phyloP scores from a whole-genome alignment of 2,329 filamentous ascomycete species.

The Lachnellula occidentalis region DNA sequence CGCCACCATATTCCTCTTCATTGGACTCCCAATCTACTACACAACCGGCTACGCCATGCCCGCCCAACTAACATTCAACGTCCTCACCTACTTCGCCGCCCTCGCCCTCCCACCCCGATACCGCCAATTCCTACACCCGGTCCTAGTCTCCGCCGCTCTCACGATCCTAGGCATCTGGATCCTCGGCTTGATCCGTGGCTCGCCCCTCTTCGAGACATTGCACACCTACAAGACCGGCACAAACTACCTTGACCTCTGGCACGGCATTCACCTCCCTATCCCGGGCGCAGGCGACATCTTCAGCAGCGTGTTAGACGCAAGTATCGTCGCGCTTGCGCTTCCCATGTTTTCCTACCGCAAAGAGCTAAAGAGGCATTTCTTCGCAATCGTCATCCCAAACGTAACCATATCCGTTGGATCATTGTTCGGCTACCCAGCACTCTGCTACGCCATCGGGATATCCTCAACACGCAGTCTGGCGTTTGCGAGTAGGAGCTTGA shows the following conservation, averaged over 20 bases:
- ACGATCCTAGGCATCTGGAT: constrained; percentile 50
- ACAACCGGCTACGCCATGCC: constrained; percentile 45
- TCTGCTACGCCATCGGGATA: constrained; percentile 52
- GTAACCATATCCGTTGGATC: constrained; percentile 46
- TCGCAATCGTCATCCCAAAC: constrained; percentile 49
- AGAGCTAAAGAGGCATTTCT: constrained; percentile 48
- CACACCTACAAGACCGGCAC: constrained; percentile 45
- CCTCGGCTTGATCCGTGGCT: constrained; percentile 41
- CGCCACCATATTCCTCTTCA: constrained; percentile 39
- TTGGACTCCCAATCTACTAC: constrained; percentile 52
- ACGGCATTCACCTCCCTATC: constrained; percentile 27
- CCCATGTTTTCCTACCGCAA: constrained; percentile 57
- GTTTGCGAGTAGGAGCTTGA: constrained; percentile 52
- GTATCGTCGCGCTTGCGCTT: constrained; percentile 53
- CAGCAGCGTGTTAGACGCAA: constrained; percentile 48
- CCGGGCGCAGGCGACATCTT: constrained; percentile 55
- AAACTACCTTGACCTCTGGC: constrained; percentile 49
- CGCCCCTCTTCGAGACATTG: constrained; percentile 38
- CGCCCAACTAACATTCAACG: constrained; percentile 40
- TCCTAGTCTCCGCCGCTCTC: constrained; percentile 49
- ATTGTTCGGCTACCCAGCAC: constrained; percentile 51
- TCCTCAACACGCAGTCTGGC: constrained; percentile 45
- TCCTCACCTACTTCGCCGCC: constrained; percentile 48
- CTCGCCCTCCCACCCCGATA: constrained; percentile 43
- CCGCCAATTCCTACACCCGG: constrained; percentile 51